Evolutionary conservation across 1,139 yeast species (phyloP), one percentile per base, ranked within the genome.

Genomic region (Blastobotrys indianensis): DNA sequence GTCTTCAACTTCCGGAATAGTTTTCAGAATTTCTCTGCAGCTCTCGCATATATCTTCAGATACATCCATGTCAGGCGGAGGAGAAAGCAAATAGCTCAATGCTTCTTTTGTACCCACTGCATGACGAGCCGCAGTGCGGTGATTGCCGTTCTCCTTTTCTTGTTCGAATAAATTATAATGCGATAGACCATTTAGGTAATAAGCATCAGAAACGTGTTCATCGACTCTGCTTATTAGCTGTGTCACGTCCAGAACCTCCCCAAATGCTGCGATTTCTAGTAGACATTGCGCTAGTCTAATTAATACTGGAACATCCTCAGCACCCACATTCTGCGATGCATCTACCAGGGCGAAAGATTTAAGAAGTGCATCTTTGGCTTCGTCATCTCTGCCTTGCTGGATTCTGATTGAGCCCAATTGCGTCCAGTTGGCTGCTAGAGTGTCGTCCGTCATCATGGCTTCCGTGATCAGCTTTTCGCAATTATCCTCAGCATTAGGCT

Each of bases 321-420:
- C 72, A 64, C 44, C 69, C 32, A 66, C 67, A 17, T 70, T 68
- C 65, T 70, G 20, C 53, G 51, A n/a, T 59, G 59, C 20, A 4
- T 70, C 64, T 59, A 82, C 86, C 44, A 84, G 70, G 23, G 73
- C 73, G 96, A 96, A 87, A 1, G 95, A 74, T 56, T 76, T 76
- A n/a, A 55, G 49, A 44, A 90, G 70, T 0, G 95, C 92, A 31
- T 74, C 72, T 46, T 69, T 66, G 3, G 97, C 97, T 13, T 88
- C 97, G 0, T 74, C 74, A 35, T 71, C 72, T 43, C 80, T 72
- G 61, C 83, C 92, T 65, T 94, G 98, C 4, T 96, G 85, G 44
- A 92, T 87, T 51, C 95, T 76, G 52, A 94, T 85, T 31, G 95
- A 87, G 2, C 96, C 90, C 51, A 90, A 70, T 33, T 85, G 71